These are phyloP conservation scores for Talaromyces atroroseus DNA, from an alignment of 2,329 filamentous ascomycete genomes.

Conservation along the genomic window DNA sequence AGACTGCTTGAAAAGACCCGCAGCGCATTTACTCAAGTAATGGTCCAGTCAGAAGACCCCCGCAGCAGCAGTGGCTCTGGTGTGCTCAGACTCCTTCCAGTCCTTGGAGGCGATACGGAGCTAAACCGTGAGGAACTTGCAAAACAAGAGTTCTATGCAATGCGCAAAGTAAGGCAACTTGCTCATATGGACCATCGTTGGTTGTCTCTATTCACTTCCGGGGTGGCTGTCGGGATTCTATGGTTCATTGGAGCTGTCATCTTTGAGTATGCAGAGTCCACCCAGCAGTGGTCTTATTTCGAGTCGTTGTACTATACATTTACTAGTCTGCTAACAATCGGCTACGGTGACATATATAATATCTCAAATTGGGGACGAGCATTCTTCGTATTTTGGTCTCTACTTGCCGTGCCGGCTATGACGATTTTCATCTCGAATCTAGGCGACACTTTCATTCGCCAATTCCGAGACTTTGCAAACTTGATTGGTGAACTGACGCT, in stretches of 20 bases:
- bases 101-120: not conserved
- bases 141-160: conserved; percentile 38
- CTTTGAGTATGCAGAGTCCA: conserved; percentile 30
- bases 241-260: conserved; percentile 40
- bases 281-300: conserved; percentile 34
- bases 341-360: conserved; percentile 33
- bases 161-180: conserved; percentile 42
- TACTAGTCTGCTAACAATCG: conserved; percentile 35
- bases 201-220: conserved; percentile 34
- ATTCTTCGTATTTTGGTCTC: conserved; percentile 38
- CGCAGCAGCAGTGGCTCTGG: conserved; percentile 4
- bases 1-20: conserved; percentile 32
- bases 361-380: conserved; percentile 30
- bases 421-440: conserved; percentile 38
- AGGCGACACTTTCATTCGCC: conserved; percentile 42
- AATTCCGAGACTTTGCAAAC: conserved; percentile 51
- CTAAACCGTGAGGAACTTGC: conserved; percentile 21
- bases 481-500: conserved; percentile 52
- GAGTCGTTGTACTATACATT: conserved; percentile 36
- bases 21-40: conserved; percentile 22
- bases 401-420: conserved; percentile 35
- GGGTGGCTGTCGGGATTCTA: conserved; percentile 35
- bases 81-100: conserved; percentile 14
- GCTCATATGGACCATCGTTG: conserved; percentile 39
- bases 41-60: conserved; percentile 15